phyloP scores from a whole-genome alignment of 257 asterid genomes.

The Sherardia arvensis region DNA sequence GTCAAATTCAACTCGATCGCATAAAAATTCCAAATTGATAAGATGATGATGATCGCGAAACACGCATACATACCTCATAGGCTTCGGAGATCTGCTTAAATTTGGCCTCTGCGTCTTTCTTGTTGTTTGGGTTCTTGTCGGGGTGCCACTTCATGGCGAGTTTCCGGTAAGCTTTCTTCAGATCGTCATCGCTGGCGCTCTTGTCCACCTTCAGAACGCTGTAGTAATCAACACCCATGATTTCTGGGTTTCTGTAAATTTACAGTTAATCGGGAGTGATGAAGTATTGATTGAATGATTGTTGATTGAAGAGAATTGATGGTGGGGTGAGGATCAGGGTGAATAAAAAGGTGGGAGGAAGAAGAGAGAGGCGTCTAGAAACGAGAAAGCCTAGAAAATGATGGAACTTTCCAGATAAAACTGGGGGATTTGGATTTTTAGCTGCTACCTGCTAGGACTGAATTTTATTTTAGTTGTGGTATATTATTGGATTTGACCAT shows the following conservation, averaged over 20 bases:
- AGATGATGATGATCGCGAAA: neutral
- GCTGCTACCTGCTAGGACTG: neutral
- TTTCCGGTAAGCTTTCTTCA: constrained; percentile 77
- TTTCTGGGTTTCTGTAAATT: neutral
- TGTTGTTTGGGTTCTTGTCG: constrained; percentile 70
- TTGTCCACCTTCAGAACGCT: constrained; percentile 56
- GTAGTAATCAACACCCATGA: constrained; percentile 77
- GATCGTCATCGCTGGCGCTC: constrained; percentile 63
- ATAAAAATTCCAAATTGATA: too few species aligned
- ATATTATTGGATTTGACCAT: neutral
- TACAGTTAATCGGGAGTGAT: neutral
- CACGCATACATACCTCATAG: constrained; percentile 40
- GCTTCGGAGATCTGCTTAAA: constrained; percentile 87
- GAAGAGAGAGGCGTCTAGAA: constrained; percentile 34
- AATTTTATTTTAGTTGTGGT: neutral
- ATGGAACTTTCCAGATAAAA: constrained; percentile 50
- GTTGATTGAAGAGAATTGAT: neutral
- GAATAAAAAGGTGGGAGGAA: neutral
- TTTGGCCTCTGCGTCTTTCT: constrained; percentile 80
- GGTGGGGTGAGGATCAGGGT: too few species aligned
- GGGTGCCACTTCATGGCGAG: constrained; percentile 94
- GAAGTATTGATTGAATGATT: too few species aligned
- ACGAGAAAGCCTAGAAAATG: constrained; percentile 25
- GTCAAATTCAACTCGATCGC: neutral
- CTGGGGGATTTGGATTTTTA: neutral